A percentile compares a stretch with the other conserved stretches of the same genome.
Evolutionary conservation across 192 early-diverging fungal genomes (phyloP).

Genomic region (Backusella australiensis): DNA sequence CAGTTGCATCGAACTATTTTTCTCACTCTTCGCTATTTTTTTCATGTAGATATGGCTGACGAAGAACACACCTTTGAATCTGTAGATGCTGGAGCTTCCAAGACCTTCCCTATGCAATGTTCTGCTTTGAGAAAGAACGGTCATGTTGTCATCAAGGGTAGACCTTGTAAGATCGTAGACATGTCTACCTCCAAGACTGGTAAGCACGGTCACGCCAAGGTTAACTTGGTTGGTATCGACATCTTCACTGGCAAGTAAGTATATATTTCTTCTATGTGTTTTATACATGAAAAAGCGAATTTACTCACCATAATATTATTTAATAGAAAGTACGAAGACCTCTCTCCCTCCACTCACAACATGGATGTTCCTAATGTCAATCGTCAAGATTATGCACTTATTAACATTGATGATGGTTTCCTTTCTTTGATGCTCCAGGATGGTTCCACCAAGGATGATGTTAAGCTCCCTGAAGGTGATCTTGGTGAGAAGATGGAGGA

Average conservation of each 20-base stretch:
- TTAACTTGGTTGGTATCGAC: conserved; percentile 89
- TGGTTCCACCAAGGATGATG: conserved; percentile 91
- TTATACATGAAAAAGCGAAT: background rate
- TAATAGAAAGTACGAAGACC: conserved; percentile 89
- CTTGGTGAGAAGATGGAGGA: conserved; percentile 72
- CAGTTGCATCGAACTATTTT: background rate
- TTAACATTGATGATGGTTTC: conserved; percentile 92
- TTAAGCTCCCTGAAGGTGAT: conserved; percentile 88
- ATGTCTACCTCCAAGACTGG: conserved; percentile 99
- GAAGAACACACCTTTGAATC: conserved; percentile 72
- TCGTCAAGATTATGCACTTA: conserved; percentile 81
- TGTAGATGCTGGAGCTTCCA: conserved; percentile 80
- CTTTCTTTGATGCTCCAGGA: conserved; percentile 79
- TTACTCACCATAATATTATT: background rate
- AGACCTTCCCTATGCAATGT: conserved; percentile 98
- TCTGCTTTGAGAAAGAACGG: conserved; percentile 99
- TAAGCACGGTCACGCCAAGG: conserved; percentile 99
- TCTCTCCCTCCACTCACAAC: conserved; percentile 99
- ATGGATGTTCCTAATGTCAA: conserved; percentile 97
- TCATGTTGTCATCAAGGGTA: conserved; percentile 96
- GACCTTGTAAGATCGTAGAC: conserved; percentile 99
- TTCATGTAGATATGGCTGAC: conserved; percentile 44
- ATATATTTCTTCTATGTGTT: background rate
- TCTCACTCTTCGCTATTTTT: background rate
- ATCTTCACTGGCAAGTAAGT: conserved; percentile 91